Conservation (phyloP, 2,329 filamentous ascomycete genomes). For the Hymenoscyphus linearis region DNA sequence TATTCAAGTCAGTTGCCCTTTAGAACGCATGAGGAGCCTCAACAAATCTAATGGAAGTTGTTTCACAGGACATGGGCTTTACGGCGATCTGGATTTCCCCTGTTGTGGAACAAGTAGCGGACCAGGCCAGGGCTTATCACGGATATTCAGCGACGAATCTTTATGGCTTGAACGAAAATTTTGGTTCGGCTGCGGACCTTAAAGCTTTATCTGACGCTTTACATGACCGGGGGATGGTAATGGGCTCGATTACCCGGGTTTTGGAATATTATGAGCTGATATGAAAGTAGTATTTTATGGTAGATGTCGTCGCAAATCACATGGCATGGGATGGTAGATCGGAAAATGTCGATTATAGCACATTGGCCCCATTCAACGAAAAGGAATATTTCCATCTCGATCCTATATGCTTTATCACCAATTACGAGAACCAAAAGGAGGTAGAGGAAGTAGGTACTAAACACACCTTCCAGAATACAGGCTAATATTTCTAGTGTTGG, state of each 20-base stretch:
- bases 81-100: constrained; percentile 35
- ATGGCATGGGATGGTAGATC: constrained; percentile 28
- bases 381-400: constrained; percentile 10
- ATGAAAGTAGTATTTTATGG: constrained; percentile 37
- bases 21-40: not conserved
- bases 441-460: constrained; percentile 20
- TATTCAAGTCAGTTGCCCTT: constrained; percentile 37
- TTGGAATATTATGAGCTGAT: not conserved
- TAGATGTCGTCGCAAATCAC: constrained; percentile 47
- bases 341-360: constrained; percentile 16
- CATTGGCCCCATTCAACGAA: constrained; percentile 18
- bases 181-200: constrained; percentile 41
- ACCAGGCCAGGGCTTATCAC: constrained; percentile 39
- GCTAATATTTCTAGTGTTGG: constrained; percentile 5
- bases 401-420: constrained; percentile 18
- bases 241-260: not conserved
- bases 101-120: constrained; percentile 35
- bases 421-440: constrained; percentile 32
- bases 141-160: constrained; percentile 45
- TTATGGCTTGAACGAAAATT: constrained; percentile 41
- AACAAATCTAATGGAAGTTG: too few species aligned
- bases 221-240: constrained; percentile 27
- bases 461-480: not conserved
- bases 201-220: constrained; percentile 39
- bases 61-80: constrained; percentile 5